Evolutionary conservation across 1,139 yeast genomes (phyloP).

Genomic region (Magnusiomyces starmeri): DNA sequence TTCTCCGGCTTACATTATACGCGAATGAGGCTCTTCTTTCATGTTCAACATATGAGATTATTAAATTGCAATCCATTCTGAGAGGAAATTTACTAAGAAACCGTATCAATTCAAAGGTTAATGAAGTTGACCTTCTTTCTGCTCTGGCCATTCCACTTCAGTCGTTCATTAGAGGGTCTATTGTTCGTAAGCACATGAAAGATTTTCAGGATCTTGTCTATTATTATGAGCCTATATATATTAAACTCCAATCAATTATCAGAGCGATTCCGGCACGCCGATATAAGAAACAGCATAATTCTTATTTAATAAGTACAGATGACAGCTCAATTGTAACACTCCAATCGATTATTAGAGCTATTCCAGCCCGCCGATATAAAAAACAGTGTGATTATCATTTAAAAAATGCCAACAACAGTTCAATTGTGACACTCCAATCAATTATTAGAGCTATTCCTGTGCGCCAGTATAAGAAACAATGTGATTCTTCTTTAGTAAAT

Average conservation of each 20-base stretch:
- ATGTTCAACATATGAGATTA: constrained; percentile 14
- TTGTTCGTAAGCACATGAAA: constrained; percentile 24
- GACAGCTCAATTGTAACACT: too few relatives aligned
- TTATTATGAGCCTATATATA: constrained; percentile 15
- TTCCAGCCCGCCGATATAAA: background rate
- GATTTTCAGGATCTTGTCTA: background rate
- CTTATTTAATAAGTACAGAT: too few relatives aligned
- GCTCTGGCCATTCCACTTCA: constrained; percentile 65
- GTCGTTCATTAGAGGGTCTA: constrained; percentile 40
- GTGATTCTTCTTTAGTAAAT: too few relatives aligned
- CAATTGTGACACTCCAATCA: too few relatives aligned
- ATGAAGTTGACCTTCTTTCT: constrained; percentile 40
- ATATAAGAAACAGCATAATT: background rate
- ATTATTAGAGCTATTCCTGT: background rate
- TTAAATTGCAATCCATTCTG: constrained; percentile 25
- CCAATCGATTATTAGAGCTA: background rate
- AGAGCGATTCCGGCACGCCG: constrained; percentile 21
- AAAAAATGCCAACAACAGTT: too few relatives aligned
- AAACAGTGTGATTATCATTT: too few relatives aligned
- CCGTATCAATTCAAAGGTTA: constrained; percentile 14
- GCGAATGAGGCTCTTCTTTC: constrained; percentile 20
- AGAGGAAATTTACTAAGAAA: constrained; percentile 32
- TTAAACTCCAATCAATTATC: constrained; percentile 25
- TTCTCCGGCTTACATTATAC: constrained; percentile 16
- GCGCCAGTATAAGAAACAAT: background rate